Evolutionary conservation across 1,139 yeast species (phyloP).

Genomic region (Pneumocystis jirovecii): DNA sequence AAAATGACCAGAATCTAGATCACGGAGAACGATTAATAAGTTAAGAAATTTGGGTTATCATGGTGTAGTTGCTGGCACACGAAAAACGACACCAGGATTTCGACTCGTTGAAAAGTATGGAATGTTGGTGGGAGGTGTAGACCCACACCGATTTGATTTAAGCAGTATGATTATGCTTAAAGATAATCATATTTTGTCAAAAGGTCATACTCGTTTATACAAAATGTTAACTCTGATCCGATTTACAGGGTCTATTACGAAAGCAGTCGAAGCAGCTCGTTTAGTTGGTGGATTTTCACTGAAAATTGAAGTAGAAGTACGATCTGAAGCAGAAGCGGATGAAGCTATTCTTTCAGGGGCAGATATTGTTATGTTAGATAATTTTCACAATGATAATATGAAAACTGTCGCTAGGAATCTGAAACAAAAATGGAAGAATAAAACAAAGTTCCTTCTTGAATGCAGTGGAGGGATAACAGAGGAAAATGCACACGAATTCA

Average conservation of each 20-base stretch:
- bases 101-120: conserved; percentile 79
- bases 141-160: conserved; percentile 80
- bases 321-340: conserved; percentile 64
- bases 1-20: conserved; percentile 19
- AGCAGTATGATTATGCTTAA: conserved; percentile 93
- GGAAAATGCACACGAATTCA: conserved; percentile 46
- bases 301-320: conserved; percentile 87
- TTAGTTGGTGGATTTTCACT: conserved; percentile 75
- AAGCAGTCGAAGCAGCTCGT: conserved; percentile 65
- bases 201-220: conserved; percentile 32
- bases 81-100: conserved; percentile 94
- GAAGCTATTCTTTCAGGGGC: conserved; percentile 95
- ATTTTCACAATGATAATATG: conserved; percentile 56
- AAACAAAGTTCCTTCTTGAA: conserved; percentile 51
- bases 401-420: conserved; percentile 50
- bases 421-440: conserved; percentile 42
- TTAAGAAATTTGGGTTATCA: conserved; percentile 61
- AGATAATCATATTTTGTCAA: conserved; percentile 84
- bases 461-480: conserved; percentile 84
- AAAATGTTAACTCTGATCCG: background rate
- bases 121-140: conserved; percentile 91
- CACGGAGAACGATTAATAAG: conserved; percentile 39
- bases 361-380: conserved; percentile 89
- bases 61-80: conserved; percentile 89
- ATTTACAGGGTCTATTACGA: conserved; percentile 42